Evolutionary conservation across 2,329 filamentous ascomycete genomes (phyloP).

Genomic region (Triangularia verruculosa): DNA sequence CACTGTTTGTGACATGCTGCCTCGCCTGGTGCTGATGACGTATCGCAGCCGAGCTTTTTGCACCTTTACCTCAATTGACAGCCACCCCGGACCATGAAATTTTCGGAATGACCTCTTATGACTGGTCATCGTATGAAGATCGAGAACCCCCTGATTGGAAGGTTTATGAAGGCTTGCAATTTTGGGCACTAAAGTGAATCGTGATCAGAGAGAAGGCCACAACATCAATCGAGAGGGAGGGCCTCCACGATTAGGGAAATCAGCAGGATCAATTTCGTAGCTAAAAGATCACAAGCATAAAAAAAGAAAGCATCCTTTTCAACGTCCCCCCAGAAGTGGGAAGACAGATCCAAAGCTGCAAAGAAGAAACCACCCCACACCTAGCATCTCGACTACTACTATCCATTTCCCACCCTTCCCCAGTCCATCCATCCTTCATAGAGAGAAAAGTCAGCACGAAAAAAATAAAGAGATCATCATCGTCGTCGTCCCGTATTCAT

Average conservation of each 20-base stretch:
- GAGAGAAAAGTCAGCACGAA: neutral
- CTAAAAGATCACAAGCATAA: neutral
- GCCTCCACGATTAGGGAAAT: neutral
- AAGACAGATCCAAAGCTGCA: neutral
- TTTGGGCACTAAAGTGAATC: too few species aligned
- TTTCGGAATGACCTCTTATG: too few species aligned
- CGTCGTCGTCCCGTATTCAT: neutral
- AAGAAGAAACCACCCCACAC: neutral
- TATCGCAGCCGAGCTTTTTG: too few species aligned
- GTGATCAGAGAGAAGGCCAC: too few species aligned
- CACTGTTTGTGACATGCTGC: too few species aligned
- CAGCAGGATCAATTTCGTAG: neutral
- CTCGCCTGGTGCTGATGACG: too few species aligned
- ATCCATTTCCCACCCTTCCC: neutral
- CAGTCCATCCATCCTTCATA: neutral
- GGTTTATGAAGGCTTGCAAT: too few species aligned
- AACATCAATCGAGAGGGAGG: too few species aligned
- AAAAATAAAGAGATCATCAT: neutral
- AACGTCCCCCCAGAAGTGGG: neutral
- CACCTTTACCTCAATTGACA: too few species aligned
- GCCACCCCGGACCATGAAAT: too few species aligned
- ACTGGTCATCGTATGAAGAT: too few species aligned
- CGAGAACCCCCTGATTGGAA: too few species aligned
- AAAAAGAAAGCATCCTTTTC: neutral
- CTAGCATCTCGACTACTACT: neutral